phyloP scores from a whole-genome alignment of 331 rosid genomes.

The Pyracantha coccinea region DNA sequence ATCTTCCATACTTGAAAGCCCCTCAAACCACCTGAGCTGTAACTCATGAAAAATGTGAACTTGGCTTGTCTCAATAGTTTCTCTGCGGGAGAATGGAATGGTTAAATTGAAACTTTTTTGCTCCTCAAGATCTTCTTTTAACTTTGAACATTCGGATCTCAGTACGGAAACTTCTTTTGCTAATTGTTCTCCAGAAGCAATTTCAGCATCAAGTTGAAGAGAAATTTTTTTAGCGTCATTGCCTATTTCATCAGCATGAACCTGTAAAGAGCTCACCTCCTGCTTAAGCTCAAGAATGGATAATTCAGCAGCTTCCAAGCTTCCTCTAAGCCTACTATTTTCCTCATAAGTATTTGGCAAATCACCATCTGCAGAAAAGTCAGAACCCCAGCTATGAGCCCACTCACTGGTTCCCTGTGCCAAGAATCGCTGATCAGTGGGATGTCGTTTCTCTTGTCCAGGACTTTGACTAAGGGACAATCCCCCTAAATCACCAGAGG shows the following conservation, averaged over 20 bases:
- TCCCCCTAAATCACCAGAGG: constrained; percentile 64
- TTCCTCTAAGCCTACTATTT: constrained; percentile 49
- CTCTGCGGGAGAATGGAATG: constrained; percentile 35
- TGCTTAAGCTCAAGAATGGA: constrained; percentile 68
- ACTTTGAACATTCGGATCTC: constrained; percentile 66
- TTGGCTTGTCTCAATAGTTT: constrained; percentile 33
- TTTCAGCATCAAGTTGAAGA: constrained; percentile 69
- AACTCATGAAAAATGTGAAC: constrained; percentile 38
- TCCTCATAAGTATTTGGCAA: constrained; percentile 61
- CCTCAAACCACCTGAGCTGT: constrained; percentile 56
- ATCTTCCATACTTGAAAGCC: constrained; percentile 67
- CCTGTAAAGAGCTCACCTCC: constrained; percentile 60
- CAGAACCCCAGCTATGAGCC: constrained; percentile 73
- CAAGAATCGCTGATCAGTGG: constrained; percentile 39
- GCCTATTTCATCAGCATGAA: constrained; percentile 71
- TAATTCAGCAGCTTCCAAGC: constrained; percentile 69
- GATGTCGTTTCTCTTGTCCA: constrained; percentile 62
- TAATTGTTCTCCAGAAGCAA: constrained; percentile 68
- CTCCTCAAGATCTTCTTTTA: constrained; percentile 67
- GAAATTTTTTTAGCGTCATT: constrained; percentile 51
- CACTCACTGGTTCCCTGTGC: constrained; percentile 51
- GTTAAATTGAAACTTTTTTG: constrained; percentile 38
- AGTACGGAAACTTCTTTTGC: constrained; percentile 61
- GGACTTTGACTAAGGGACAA: constrained; percentile 53
- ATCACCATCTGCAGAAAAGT: constrained; percentile 48